A percentile compares a stretch with the other conserved stretches of the same genome.
phyloP scores from a whole-genome alignment of 140 eudicot species.

The Senecio squalidus region DNA sequence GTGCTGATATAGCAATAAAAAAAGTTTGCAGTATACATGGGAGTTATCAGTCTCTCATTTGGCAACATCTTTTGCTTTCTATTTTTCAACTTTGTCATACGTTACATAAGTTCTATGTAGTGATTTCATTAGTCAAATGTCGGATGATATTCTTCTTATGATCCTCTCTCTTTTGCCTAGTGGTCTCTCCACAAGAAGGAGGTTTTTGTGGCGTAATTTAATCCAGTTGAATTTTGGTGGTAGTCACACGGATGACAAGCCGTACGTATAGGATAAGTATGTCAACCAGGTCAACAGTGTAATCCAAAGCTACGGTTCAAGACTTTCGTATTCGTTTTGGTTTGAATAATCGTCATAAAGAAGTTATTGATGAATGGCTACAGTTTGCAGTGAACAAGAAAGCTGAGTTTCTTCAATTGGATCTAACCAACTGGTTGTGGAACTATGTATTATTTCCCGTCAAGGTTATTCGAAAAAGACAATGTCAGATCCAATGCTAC shows the following conservation, averaged over 20 bases:
- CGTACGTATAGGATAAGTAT: conserved; percentile 8
- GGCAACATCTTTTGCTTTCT: too few species aligned
- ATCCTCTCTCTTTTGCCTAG: conserved; percentile 31
- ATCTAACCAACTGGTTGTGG: background rate
- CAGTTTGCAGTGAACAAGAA: conserved; percentile 28
- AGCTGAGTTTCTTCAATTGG: conserved; percentile 38
- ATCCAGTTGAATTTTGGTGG: conserved; percentile 27
- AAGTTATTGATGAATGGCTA: conserved; percentile 28
- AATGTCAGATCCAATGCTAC: background rate
- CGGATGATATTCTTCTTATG: conserved; percentile 30
- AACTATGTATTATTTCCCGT: too few species aligned
- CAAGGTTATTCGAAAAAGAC: too few species aligned
- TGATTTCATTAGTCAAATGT: conserved; percentile 31
- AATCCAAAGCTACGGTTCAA: conserved; percentile 18
- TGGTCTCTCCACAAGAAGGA: conserved; percentile 28
- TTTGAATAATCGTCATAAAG: conserved; percentile 3
- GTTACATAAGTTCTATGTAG: too few species aligned
- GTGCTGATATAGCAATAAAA: too few species aligned
- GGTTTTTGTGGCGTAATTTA: conserved; percentile 24
- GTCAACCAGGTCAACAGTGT: conserved; percentile 33
- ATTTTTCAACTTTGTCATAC: too few species aligned
- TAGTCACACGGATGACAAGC: background rate
- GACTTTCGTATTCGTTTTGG: conserved; percentile 26
- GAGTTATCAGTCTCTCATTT: too few species aligned
- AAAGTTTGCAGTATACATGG: too few species aligned